These are phyloP conservation scores for Fagopyrum esculentum DNA, from an alignment of 148 eudicot genomes.

Conservation along the genomic window DNA sequence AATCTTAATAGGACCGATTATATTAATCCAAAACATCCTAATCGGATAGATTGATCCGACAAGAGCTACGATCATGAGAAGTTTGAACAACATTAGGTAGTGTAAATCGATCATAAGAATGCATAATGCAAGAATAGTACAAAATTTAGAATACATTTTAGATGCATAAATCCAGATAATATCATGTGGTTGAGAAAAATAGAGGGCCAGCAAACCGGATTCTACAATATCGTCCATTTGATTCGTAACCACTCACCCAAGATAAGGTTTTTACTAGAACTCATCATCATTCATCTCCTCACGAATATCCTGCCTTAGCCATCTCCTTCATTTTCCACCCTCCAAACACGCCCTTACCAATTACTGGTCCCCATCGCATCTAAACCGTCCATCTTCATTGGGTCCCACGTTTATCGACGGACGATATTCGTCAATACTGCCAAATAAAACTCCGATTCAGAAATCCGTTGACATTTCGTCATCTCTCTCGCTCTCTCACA, in stretches of 20 bases:
- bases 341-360: constrained; percentile 15
- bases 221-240: not conserved
- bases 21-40: too few species aligned
- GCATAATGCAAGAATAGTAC: not conserved
- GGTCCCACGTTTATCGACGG: not conserved
- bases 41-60: too few species aligned
- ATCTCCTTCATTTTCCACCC: not conserved
- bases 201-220: not conserved
- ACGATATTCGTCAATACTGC: not conserved
- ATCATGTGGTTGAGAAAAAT: constrained; percentile 2
- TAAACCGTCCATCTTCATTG: not conserved
- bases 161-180: not conserved
- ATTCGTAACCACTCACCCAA: constrained; percentile 9
- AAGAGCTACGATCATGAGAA: not conserved
- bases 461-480: constrained; percentile 3
- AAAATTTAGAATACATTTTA: not conserved
- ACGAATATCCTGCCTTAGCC: not conserved
- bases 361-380: not conserved
- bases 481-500: not conserved
- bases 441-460: not conserved
- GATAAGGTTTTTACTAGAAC: constrained; percentile 8
- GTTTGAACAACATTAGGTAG: not conserved
- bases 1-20: too few species aligned
- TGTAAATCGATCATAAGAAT: not conserved
- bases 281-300: not conserved